Base-by-base conservation (phyloP, 2,329 filamentous ascomycete genomes). In the Clonostachys sp. region DNA sequence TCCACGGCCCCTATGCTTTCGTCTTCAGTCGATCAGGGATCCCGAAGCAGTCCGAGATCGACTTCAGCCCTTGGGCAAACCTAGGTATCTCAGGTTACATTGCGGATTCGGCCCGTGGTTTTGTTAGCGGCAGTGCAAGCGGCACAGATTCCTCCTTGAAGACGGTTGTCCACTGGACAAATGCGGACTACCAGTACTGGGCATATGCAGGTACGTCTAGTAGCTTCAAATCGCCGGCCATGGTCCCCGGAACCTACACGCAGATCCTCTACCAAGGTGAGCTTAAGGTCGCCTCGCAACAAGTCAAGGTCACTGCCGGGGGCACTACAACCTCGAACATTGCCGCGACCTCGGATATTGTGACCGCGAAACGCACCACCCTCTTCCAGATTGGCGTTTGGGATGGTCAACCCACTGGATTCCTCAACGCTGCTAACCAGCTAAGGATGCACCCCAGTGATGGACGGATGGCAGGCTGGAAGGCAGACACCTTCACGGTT, bases 201-300 rank as follows among this genome's bases (percentile, higher is more conserved):
- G 65, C 73, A 6, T 79, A 79, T 49, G 75, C 80, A 17, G 69
- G 69, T 9, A 72, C 72, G 18, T 67, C 63, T 41, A 81, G 82
- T 10, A 68, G 67, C 12, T 87, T 83, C 63, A 83, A 74, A 4
- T 84, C 81, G 0, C 83, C 83, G 1, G 66, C 74, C 48, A 86
- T 87, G 83, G 83, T 82, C 56, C 78, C 82, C 0, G 83, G 83
- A 33, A 83, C 78, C 1, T 86, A 86, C 64, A 84, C 79, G n/a
- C 83, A 84, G 73, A 75, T 83, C 5, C 72, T 86, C 36, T 84
- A 83, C 62, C 78, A 81, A 53, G 74, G 69, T 16, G 80, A 84
- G 59, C 75, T 75, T 57, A 69, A 73, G 51, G 77, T 83, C 9
- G 77, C 75, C 5, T 70, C 71, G 3, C 63, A 67, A 20, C 68